Conservation (phyloP, 352 stramenopile species). For the Globisporangium viniferum region DNA sequence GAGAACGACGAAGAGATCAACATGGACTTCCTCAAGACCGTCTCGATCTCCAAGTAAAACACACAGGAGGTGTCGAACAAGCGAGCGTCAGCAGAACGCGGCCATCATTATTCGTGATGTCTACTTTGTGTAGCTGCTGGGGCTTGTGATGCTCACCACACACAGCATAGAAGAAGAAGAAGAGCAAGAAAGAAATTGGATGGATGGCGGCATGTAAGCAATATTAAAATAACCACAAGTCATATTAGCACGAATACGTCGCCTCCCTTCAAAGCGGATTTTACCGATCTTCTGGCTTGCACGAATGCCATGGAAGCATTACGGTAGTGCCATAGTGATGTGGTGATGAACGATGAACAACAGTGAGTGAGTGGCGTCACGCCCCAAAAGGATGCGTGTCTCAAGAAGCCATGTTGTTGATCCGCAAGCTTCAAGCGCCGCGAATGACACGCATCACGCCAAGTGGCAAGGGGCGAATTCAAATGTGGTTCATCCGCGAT, state of each 20-base stretch:
- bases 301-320: no score
- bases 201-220: slow-evolving; percentile 2
- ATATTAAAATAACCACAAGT: neutral
- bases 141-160: neutral
- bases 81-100: neutral
- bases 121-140: neutral
- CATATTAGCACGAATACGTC: neutral
- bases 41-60: slow-evolving; percentile 28
- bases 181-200: neutral
- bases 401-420: no score
- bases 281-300: no score
- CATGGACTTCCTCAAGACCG: slow-evolving; percentile 75
- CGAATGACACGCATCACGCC: no score
- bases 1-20: slow-evolving; percentile 63
- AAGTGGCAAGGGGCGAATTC: no score
- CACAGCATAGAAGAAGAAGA: neutral
- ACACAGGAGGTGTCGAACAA: neutral
- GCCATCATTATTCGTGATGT: neutral
- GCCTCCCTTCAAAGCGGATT: no score
- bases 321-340: no score
- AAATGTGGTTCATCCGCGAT: no score
- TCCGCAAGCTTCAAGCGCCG: no score
- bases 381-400: no score
- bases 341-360: no score
- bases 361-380: no score